These are phyloP conservation scores for Puccinia horiana DNA, from an alignment of 1,284 basidiomycete species.

Conservation along the genomic window DNA sequence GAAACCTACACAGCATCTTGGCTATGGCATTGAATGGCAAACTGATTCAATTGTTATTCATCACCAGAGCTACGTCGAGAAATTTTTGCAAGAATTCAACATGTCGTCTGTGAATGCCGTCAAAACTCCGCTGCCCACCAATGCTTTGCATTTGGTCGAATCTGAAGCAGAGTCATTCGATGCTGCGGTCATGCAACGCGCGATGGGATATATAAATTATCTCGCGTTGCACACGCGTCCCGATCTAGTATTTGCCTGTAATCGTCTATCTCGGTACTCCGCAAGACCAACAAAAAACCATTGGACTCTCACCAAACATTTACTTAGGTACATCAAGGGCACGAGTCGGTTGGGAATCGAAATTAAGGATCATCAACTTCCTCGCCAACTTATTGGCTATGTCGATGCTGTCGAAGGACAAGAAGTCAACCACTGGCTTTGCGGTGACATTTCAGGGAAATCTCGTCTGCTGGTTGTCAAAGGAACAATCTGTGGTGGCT, in stretches of 20 bases:
- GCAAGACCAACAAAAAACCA: not conserved
- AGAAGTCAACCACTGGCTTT: not conserved
- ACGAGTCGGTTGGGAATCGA: not conserved
- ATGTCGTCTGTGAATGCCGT: not conserved
- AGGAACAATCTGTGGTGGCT: not conserved
- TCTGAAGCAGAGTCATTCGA: not conserved
- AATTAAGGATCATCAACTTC: not conserved
- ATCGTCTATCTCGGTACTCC: not conserved
- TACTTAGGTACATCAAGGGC: not conserved
- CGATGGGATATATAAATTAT: not conserved
- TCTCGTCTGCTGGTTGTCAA: not conserved
- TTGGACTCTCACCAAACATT: not conserved
- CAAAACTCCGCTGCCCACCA: not conserved
- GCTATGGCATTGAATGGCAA: conserved; percentile 4
- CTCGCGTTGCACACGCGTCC: conserved; percentile 2
- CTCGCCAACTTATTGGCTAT: not conserved
- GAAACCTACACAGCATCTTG: conserved; percentile 9
- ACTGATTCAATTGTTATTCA: not conserved
- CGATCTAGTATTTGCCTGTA: not conserved
- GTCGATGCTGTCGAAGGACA: conserved; percentile 8
- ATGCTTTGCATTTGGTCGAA: not conserved
- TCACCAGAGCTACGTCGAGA: conserved; percentile 4
- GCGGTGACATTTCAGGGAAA: not conserved
- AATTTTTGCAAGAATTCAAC: not conserved
- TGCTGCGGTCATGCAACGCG: not conserved